A percentile compares a stretch with the other conserved stretches of the same genome.
Evolutionary conservation across 345 rosid genomes (phyloP).

Genomic region (Eucalyptus tenuipes): DNA sequence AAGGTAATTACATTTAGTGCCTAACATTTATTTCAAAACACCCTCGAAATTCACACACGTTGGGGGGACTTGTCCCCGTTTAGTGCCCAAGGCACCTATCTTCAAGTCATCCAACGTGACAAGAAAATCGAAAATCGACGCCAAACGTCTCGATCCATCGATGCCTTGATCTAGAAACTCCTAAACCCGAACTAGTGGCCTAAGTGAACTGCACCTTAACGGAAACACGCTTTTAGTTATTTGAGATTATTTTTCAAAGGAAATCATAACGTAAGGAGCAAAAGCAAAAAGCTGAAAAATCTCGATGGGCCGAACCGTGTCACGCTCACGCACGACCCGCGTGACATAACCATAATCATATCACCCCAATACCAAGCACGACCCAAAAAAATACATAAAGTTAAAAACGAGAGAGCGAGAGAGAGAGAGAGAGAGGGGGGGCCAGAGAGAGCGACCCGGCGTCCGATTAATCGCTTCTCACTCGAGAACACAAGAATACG

Average conservation of each 20-base stretch:
- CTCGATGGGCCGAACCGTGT: background rate
- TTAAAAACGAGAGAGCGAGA: background rate
- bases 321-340: background rate
- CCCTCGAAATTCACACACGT: background rate
- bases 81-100: background rate
- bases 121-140: background rate
- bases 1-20: too few species aligned
- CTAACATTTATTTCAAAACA: background rate
- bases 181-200: too few species aligned
- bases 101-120: background rate
- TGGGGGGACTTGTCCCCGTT: rapidly evolving
- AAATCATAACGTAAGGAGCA: background rate
- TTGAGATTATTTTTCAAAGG: background rate
- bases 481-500: background rate
- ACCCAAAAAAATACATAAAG: background rate
- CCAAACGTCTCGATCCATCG: background rate
- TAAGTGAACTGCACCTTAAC: background rate
- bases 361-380: background rate
- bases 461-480: background rate
- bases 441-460: background rate
- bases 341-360: background rate
- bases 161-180: background rate
- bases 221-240: background rate
- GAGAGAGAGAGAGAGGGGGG: background rate
- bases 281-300: background rate